Evolutionary conservation across 2,329 filamentous ascomycete genomes (phyloP), one percentile per base, ranked within the genome.

Genomic region (Aspergillus ustus): DNA sequence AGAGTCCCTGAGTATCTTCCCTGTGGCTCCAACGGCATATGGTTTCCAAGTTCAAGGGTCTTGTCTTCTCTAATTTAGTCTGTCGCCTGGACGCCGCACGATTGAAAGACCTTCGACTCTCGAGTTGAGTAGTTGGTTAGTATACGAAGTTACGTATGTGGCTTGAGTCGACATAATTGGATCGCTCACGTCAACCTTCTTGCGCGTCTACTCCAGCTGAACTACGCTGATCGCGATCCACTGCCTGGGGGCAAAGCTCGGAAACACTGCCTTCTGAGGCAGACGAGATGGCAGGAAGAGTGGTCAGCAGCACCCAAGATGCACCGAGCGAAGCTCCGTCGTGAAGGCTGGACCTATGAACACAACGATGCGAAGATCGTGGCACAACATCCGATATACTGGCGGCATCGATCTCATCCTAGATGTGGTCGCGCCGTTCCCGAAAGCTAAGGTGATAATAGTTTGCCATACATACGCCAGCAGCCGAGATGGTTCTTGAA

Each of bases 141-240:
- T 20, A 51, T 52, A 51, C 9, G 17, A 57, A 51, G 55, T 50
- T 51, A 57, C 34, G 55, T 57, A 57, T 52, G 55, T 57, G 46
- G 48, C 34, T 57, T 20, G 17, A 37, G 25, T 13, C 22, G 46
- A 28, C 44, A 57, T 31, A 34, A 57, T 51, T 57, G 48, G 55
- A 51, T 34, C 45, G 34, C 45, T 15, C 17, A 31, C 25, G 25
- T 56, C 34, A 25, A 52, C n/a, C 40, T 34, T 29, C 57, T 59
- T 59, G 49, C 50, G 57, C 50, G 57, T 59, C 50, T 28, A 50
- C 34, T 40, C 34, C 22, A 52, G 57, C 43, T 59, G 51, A 50
- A 49, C 57, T 25, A 20, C 48, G 57, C 51, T 49, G 57, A 59
- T 59, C 57, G 17, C 19, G 40, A 28, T 52, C 56, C 56, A 52